These are phyloP conservation scores for Colletotrichum sp. DNA, from an alignment of 2,329 filamentous ascomycete genomes.

Conservation along the genomic window DNA sequence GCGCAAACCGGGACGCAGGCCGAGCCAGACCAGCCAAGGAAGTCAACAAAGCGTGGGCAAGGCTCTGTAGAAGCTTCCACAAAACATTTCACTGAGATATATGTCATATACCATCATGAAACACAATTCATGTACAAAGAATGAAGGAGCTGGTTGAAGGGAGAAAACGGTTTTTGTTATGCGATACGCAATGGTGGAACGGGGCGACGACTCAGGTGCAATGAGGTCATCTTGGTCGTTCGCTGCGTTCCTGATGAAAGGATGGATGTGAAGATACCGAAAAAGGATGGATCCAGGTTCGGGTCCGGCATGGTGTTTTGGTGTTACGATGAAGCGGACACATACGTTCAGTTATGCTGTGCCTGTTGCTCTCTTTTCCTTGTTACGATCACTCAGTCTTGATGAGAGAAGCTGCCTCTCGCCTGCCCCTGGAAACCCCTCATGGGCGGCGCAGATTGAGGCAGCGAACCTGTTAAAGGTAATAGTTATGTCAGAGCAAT, in stretches of 20 bases:
- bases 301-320: constrained; percentile 8
- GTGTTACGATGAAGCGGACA: background rate
- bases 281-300: background rate
- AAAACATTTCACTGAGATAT: background rate
- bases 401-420: background rate
- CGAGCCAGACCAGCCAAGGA: constrained; percentile 15
- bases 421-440: background rate
- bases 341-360: background rate
- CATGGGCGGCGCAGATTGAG: background rate
- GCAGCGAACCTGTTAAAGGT: constrained; percentile 6
- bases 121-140: constrained; percentile 10
- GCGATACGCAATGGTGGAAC: background rate
- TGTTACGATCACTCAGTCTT: background rate
- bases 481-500: constrained; percentile 14
- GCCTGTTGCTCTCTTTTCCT: background rate
- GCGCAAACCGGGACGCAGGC: background rate
- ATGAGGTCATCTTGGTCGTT: background rate
- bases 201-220: background rate
- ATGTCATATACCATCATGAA: background rate
- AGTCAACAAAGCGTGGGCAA: constrained; percentile 22
- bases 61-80: constrained; percentile 7
- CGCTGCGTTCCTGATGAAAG: background rate
- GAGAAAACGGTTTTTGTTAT: background rate
- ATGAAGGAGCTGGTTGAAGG: background rate
- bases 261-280: constrained; percentile 6